Percentiles rank a stretch among this genome's conserved stretches.
phyloP scores from a whole-genome alignment of 2,329 filamentous ascomycete species.

The Fusarium sp. region DNA sequence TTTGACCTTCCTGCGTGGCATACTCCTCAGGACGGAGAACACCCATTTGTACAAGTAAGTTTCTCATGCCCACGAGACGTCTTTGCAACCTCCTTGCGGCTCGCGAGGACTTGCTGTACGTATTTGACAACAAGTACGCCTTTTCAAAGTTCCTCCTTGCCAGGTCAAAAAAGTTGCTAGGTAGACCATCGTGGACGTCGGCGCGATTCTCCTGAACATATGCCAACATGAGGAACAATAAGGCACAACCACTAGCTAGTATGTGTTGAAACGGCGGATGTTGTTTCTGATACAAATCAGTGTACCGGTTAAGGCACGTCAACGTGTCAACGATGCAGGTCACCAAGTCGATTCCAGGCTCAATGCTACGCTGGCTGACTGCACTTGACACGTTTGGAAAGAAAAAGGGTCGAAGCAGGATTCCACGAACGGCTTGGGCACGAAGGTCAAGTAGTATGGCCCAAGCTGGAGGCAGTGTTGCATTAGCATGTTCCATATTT shows the following conservation, averaged over 20 bases:
- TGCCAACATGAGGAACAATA: not conserved
- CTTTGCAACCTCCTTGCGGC: not conserved
- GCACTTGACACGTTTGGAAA: not conserved
- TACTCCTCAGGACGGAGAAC: not conserved
- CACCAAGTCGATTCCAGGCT: not conserved
- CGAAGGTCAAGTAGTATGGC: not conserved
- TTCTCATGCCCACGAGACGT: not conserved
- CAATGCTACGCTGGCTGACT: not conserved
- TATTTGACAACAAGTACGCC: not conserved
- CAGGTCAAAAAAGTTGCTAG: not conserved
- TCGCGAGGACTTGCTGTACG: not conserved
- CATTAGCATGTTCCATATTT: not conserved
- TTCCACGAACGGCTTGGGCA: not conserved
- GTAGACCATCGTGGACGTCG: not conserved
- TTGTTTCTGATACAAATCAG: constrained; percentile 2
- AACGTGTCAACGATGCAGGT: not conserved
- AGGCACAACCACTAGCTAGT: not conserved
- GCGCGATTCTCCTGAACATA: not conserved
- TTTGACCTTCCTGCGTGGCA: not conserved
- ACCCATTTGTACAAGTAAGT: not conserved
- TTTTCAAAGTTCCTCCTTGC: not conserved
- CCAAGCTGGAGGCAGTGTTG: not conserved
- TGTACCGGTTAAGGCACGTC: not conserved
- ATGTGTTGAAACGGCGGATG: not conserved
- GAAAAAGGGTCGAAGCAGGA: not conserved